phyloP scores from a whole-genome alignment of 192 early-diverging fungal genomes.

The Linnemannia zychae region DNA sequence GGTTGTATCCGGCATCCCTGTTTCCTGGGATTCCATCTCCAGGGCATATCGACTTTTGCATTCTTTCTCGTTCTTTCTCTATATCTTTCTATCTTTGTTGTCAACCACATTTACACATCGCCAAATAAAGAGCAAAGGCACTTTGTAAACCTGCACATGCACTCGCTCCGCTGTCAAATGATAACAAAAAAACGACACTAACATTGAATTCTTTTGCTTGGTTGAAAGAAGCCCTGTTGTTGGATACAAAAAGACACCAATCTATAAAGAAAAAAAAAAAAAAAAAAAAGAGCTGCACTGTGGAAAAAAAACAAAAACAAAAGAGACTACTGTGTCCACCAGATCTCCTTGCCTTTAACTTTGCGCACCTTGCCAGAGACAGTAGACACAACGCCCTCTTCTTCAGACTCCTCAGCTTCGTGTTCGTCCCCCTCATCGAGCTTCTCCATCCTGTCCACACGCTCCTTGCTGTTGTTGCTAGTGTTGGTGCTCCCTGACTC shows the following conservation, averaged over 20 bases:
- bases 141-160: no score
- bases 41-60: no score
- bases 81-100: not conserved
- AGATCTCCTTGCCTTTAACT: conserved; percentile 45
- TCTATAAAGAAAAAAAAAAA: not conserved
- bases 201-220: no score
- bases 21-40: no score
- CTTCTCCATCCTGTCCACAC: conserved; percentile 6
- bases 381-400: conserved; percentile 21
- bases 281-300: not conserved
- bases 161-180: not conserved
- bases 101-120: not conserved
- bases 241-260: no score
- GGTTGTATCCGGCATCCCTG: not conserved
- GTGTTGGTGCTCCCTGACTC: not conserved
- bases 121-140: not conserved
- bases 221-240: no score
- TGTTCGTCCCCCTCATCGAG: not conserved
- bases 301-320: not conserved
- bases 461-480: not conserved
- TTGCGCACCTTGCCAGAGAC: conserved; percentile 27
- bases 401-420: conserved; percentile 7
- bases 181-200: no score
- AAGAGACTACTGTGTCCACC: conserved; percentile 26
- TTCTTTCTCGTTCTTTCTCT: not conserved